Conservation (phyloP, 495 filamentous ascomycete species). For the Lepidopterella palustris region DNA sequence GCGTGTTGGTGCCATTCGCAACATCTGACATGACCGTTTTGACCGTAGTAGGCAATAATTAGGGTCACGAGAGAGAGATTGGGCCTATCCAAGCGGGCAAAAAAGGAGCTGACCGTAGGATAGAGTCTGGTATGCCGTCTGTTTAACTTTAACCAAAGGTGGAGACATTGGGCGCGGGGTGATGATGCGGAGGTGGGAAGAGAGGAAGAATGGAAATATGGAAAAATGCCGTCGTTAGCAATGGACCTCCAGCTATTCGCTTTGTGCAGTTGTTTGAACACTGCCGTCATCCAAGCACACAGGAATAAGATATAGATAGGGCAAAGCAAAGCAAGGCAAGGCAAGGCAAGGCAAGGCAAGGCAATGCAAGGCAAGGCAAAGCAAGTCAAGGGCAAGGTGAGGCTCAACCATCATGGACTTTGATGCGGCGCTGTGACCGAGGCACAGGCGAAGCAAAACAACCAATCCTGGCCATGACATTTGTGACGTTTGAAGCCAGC, state of each 20-base stretch:
- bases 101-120: neutral
- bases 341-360: too few species aligned
- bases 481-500: neutral
- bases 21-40: slow-evolving; percentile 12
- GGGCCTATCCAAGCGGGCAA: slow-evolving; percentile 11
- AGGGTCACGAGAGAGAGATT: slow-evolving; percentile 18
- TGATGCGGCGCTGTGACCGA: neutral
- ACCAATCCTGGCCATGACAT: neutral
- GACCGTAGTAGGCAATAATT: neutral
- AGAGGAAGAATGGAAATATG: neutral
- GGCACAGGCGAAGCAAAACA: neutral
- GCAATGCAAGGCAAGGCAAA: too few species aligned
- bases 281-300: neutral
- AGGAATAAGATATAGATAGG: neutral
- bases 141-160: neutral
- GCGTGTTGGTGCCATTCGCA: slow-evolving; percentile 1
- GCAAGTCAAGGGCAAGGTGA: too few species aligned
- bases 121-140: neutral
- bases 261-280: neutral
- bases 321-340: too few species aligned
- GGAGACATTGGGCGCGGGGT: neutral
- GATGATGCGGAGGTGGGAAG: neutral
- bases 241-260: too few species aligned
- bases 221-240: neutral
- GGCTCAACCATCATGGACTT: too few species aligned